Conservation (phyloP, 2,329 filamentous ascomycete genomes). For the Arthrobotrys conoides region DNA sequence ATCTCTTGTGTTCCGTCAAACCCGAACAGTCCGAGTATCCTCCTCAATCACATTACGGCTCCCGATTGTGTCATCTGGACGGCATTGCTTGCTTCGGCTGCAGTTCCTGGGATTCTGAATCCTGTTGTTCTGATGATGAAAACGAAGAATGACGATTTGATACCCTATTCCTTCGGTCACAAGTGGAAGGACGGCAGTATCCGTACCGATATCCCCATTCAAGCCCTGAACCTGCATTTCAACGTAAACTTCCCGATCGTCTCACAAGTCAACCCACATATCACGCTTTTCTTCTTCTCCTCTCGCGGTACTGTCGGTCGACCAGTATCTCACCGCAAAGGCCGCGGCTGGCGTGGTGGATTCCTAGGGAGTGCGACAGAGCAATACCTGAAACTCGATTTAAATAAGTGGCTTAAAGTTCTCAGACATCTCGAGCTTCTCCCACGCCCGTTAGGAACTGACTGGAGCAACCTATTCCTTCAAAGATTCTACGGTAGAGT, state of each 20-base stretch:
- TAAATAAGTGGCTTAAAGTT: constrained; percentile 98
- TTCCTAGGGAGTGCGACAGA: constrained; percentile 93
- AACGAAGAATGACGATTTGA: constrained; percentile 79
- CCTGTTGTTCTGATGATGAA: constrained; percentile 95
- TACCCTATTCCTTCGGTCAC: constrained; percentile 95
- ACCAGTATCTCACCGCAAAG: constrained; percentile 92
- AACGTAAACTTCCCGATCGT: constrained; percentile 98
- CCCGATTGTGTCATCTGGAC: constrained; percentile 99
- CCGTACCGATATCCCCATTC: constrained; percentile 94
- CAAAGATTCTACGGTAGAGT: constrained; percentile 95
- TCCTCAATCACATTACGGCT: constrained; percentile 94
- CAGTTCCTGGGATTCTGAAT: constrained; percentile 95
- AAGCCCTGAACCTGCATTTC: constrained; percentile 94
- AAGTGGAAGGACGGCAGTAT: constrained; percentile 99
- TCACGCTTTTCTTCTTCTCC: constrained; percentile 99
- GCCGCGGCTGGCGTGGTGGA: constrained; percentile 94
- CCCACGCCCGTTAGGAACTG: constrained; percentile 89
- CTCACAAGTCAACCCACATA: constrained; percentile 91
- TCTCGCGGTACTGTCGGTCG: constrained; percentile 91
- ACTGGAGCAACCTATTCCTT: constrained; percentile 97
- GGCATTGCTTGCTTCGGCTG: constrained; percentile 91
- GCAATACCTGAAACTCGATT: constrained; percentile 94
- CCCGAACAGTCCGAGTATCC: constrained; percentile 78
- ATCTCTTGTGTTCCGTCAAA: constrained; percentile 96
- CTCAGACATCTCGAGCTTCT: constrained; percentile 91